phyloP scores from a whole-genome alignment of 345 rosid genomes.

The Schrenkiella parvula region DNA sequence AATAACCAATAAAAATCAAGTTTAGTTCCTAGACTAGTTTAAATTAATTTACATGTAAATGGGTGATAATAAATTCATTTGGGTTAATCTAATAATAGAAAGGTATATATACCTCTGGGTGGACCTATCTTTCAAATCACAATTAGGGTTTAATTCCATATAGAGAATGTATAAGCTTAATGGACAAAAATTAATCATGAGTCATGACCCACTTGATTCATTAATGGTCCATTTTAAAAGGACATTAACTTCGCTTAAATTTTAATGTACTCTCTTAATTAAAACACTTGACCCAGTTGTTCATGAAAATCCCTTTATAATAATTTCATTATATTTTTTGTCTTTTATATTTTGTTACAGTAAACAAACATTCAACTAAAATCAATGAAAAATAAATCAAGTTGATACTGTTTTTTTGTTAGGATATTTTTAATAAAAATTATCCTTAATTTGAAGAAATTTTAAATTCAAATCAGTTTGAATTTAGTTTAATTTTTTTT shows the following conservation, averaged over 20 bases:
- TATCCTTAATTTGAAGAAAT: not conserved
- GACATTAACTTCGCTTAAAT: constrained; percentile 11
- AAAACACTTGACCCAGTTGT: not conserved
- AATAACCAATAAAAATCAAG: constrained; percentile 23
- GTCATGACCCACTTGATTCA: constrained; percentile 32
- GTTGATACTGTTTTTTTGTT: not conserved
- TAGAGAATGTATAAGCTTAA: constrained; percentile 21
- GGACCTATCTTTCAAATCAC: constrained; percentile 25
- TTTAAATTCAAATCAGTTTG: not conserved
- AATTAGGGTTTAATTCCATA: constrained; percentile 29
- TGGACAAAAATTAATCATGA: constrained; percentile 26
- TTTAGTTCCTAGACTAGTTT: constrained; percentile 9
- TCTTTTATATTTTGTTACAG: not conserved
- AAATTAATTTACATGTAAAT: constrained; percentile 1
- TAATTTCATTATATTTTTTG: not conserved
- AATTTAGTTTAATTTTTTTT: not conserved
- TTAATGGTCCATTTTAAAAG: constrained; percentile 25
- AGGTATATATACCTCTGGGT: constrained; percentile 23
- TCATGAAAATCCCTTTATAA: not conserved
- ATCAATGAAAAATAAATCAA: not conserved
- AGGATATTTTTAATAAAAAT: not conserved
- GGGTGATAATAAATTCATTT: not conserved
- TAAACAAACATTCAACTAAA: not conserved
- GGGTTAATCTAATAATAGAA: constrained; percentile 26
- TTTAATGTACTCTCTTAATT: constrained; percentile 10